Base-by-base conservation (phyloP, 225 moss, liverwort and hornwort species). In the Physcomitrellopsis africana region DNA sequence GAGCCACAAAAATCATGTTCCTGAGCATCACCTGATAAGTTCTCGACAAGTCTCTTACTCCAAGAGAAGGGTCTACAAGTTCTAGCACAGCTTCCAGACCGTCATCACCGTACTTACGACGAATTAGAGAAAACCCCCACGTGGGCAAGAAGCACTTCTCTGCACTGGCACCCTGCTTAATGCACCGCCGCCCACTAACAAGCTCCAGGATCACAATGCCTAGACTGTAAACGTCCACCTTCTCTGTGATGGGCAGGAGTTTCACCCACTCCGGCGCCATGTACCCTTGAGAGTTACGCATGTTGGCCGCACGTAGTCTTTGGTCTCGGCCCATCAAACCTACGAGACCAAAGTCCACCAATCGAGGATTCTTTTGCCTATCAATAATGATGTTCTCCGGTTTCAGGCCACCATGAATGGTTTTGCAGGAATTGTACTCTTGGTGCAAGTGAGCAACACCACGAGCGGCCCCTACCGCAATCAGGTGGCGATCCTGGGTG, bases 311-410 rank as follows among this genome's bases (percentile, higher is more conserved):
- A 15, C 56, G 46, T n/a, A 73, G 59, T 23, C 80, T 81, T 17
- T 65, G 74, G 11, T 89, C 83, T 27, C 74, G 72, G 8, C 74
- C 79, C 63, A 81, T 22, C 11, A 87, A 46, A 53, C 71, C 77
- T 0, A 81, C 67, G 3, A 87, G 74, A 18, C 87, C 86, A 11
- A 74, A 83, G 46, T 90, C 84, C 0, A 87, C 78, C 17, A 90
- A 61, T 53, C 79, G 83, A 1, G 90, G 80, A 20, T 66, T 69
- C 46, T 81, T 79, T 0, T 69, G 64, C 15, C 68, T 76, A 60
- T 90, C 90, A 43, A 90, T 47, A 15, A 89, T 52, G 77, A 89
- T 82, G 37, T 86, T 89, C 60, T 86, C 83, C 32, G 89, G 84
- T 46, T 82, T 87, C 11, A 90, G 29, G 32, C 79, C 57, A 29